Conservation (phyloP, 768 basidiomycete species). For the Hemileccinum impolitum region DNA sequence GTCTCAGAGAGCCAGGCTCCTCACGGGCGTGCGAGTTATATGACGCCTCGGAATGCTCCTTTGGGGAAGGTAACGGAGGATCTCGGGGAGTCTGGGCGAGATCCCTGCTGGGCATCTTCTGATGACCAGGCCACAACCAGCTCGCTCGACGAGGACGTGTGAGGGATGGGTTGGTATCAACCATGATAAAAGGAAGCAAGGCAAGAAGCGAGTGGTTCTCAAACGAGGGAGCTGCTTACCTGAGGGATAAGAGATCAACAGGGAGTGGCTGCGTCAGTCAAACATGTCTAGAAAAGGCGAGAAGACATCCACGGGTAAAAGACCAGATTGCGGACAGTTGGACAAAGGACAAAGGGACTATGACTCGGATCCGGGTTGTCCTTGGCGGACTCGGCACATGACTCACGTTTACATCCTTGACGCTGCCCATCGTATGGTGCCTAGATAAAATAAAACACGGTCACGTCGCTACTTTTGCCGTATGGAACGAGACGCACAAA, state of each 20-base stretch:
- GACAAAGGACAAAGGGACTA: constrained; percentile 1
- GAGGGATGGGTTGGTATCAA: constrained; percentile 9
- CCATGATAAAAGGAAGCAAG: constrained; percentile 19
- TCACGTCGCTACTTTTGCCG: background rate
- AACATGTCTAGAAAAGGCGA: constrained; percentile 26
- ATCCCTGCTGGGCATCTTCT: constrained; percentile 21
- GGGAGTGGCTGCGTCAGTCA: constrained; percentile 30
- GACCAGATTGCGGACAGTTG: constrained; percentile 6
- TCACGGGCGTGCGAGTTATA: background rate
- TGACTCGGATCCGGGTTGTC: background rate
- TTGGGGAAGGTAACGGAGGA: constrained; percentile 15
- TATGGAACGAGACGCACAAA: constrained; percentile 9
- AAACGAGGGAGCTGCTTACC: constrained; percentile 28
- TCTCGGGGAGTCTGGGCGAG: constrained; percentile 10
- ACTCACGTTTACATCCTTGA: constrained; percentile 32
- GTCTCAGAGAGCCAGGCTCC: constrained; percentile 11
- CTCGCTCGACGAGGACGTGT: constrained; percentile 22
- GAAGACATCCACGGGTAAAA: constrained; percentile 11
- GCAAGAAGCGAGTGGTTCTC: constrained; percentile 8
- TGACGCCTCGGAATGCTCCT: constrained; percentile 12
- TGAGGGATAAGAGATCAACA: constrained; percentile 25
- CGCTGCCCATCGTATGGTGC: constrained; percentile 19
- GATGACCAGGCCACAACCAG: constrained; percentile 29
- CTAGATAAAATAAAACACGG: background rate
- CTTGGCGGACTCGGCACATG: constrained; percentile 23